These are phyloP conservation scores for Fomitopsis palustris DNA, from an alignment of 1,284 basidiomycete genomes.

Conservation along the genomic window DNA sequence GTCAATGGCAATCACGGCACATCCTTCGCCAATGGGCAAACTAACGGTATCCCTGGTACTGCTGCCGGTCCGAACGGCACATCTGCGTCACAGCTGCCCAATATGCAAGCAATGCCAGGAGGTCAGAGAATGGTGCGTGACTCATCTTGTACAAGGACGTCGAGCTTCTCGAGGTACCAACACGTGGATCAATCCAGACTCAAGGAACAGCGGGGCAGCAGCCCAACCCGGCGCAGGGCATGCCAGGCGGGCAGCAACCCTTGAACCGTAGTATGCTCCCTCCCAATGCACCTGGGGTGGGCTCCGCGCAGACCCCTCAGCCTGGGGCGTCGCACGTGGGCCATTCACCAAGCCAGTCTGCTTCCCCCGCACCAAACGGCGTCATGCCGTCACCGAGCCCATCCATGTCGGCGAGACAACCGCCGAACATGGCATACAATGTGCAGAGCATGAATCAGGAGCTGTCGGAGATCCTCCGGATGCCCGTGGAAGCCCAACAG, in stretches of 20 bases:
- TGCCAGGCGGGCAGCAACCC: slow-evolving; percentile 44
- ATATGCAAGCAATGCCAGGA: slow-evolving; percentile 18
- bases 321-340: slow-evolving; percentile 34
- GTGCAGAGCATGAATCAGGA: slow-evolving; percentile 7
- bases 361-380: slow-evolving; percentile 41
- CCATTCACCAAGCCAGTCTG: slow-evolving; percentile 55
- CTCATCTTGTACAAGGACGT: not conserved
- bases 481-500: slow-evolving; percentile 32
- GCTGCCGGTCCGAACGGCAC: slow-evolving; percentile 22
- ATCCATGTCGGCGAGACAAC: slow-evolving; percentile 44
- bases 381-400: slow-evolving; percentile 54
- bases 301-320: slow-evolving; percentile 37
- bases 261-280: slow-evolving; percentile 49
- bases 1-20: slow-evolving; percentile 31
- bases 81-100: slow-evolving; percentile 7
- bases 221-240: slow-evolving; percentile 33
- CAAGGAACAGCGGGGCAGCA: slow-evolving; percentile 23
- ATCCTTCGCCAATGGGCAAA: slow-evolving; percentile 15
- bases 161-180: slow-evolving; percentile 32
- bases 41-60: slow-evolving; percentile 36
- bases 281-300: slow-evolving; percentile 36
- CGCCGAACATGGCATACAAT: slow-evolving; percentile 23
- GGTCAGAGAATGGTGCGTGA: slow-evolving; percentile 29
- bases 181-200: slow-evolving; percentile 37
- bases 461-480: slow-evolving; percentile 35